Conservation (phyloP, 1,284 basidiomycete genomes). For the Ganoderma leucocontextum region DNA sequence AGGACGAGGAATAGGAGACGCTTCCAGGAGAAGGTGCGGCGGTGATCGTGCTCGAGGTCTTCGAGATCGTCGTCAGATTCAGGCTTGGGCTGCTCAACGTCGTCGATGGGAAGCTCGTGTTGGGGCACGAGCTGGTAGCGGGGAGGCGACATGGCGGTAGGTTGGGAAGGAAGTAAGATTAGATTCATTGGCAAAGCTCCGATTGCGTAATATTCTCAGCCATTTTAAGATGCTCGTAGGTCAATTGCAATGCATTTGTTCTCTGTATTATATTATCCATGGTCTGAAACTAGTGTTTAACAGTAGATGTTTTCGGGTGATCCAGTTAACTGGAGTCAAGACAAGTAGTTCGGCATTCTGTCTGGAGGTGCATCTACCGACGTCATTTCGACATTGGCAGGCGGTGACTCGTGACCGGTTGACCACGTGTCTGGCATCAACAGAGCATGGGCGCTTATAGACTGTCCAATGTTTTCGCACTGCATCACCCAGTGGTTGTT, state of each 20-base stretch:
- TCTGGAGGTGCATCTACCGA: not conserved
- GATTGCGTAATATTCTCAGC: slow-evolving; percentile 7
- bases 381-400: not conserved
- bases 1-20: slow-evolving; percentile 35
- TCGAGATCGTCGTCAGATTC: slow-evolving; percentile 1
- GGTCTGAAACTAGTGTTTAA: too few species aligned
- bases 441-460: not conserved
- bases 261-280: too few species aligned
- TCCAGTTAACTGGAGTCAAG: too few species aligned
- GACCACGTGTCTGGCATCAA: not conserved
- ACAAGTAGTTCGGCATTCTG: too few species aligned
- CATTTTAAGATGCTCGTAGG: not conserved
- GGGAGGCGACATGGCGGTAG: slow-evolving; percentile 21
- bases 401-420: too few species aligned
- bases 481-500: too few species aligned
- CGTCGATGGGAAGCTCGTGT: slow-evolving; percentile 13
- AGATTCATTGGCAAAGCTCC: slow-evolving; percentile 1
- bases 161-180: slow-evolving; percentile 3
- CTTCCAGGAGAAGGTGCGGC: slow-evolving; percentile 25
- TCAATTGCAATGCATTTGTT: too few species aligned
- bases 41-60: slow-evolving; percentile 1
- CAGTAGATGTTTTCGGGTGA: too few species aligned
- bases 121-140: slow-evolving; percentile 26
- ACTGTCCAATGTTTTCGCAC: too few species aligned
- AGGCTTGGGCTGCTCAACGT: slow-evolving; percentile 18